Conservation (phyloP, 441 rosid species). For the Gossypium gossypioides region DNA sequence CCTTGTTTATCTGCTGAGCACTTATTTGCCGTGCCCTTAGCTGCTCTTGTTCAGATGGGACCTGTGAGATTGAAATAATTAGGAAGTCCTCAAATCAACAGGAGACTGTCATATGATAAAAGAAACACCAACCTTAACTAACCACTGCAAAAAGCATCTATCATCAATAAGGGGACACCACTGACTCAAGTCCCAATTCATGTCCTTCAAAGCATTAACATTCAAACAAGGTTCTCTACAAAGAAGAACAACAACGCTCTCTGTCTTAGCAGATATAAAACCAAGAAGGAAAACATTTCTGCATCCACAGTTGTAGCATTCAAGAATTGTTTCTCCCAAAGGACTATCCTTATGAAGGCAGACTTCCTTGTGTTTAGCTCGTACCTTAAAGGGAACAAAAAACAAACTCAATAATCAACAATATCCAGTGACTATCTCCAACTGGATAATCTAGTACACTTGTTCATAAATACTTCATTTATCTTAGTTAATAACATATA, state of each 20-base stretch:
- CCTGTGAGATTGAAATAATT: slow-evolving; percentile 35
- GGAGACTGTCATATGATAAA: background rate
- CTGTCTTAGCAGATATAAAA: slow-evolving; percentile 93
- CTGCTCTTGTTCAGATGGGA: slow-evolving; percentile 98
- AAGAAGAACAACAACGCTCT: slow-evolving; percentile 94
- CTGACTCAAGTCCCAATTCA: slow-evolving; percentile 99
- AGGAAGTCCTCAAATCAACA: slow-evolving; percentile 13
- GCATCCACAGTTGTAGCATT: slow-evolving; percentile 98
- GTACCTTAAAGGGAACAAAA: slow-evolving; percentile 48
- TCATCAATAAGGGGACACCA: slow-evolving; percentile 99
- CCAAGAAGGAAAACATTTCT: slow-evolving; percentile 96
- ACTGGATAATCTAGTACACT: background rate
- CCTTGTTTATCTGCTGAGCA: slow-evolving; percentile 95
- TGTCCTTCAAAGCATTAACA: slow-evolving; percentile 95
- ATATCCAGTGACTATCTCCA: background rate
- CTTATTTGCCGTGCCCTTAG: slow-evolving; percentile 96
- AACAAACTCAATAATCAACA: background rate
- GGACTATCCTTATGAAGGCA: slow-evolving; percentile 99
- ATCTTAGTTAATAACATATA: background rate
- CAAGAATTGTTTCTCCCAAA: slow-evolving; percentile 92
- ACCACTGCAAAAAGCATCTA: slow-evolving; percentile 97
- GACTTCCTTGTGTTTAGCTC: slow-evolving; percentile 98
- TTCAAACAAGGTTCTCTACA: slow-evolving; percentile 97
- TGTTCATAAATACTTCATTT: background rate
- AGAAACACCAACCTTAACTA: slow-evolving; percentile 69